Percentiles rank a stretch among this genome's conserved stretches.
phyloP scores from a whole-genome alignment of 1,139 yeast species.

The Debaryomyces fabryi region DNA sequence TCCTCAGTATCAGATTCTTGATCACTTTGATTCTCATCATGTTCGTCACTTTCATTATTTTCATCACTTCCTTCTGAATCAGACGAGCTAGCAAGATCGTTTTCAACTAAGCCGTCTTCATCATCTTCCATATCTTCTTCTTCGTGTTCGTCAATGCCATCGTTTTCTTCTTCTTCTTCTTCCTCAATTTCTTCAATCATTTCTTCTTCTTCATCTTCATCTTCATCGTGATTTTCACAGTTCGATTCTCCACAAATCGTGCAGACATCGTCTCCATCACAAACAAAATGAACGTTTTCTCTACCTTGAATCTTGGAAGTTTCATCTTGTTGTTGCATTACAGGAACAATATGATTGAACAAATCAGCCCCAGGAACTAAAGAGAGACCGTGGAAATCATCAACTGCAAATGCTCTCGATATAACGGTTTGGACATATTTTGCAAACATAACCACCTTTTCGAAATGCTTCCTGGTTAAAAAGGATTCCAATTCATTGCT shows the following conservation, averaged over 20 bases:
- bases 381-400: slow-evolving; percentile 69
- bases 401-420: slow-evolving; percentile 81
- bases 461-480: slow-evolving; percentile 15
- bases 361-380: slow-evolving; percentile 91
- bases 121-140: slow-evolving; percentile 10
- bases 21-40: slow-evolving; percentile 12
- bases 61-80: slow-evolving; percentile 19
- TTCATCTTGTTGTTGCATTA: slow-evolving; percentile 12
- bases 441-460: slow-evolving; percentile 47
- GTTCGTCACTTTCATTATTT: slow-evolving; percentile 13
- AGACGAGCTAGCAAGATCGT: slow-evolving; percentile 22
- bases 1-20: slow-evolving; percentile 15
- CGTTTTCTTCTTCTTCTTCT: slow-evolving; percentile 17
- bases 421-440: slow-evolving; percentile 61
- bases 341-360: slow-evolving; percentile 68
- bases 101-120: slow-evolving; percentile 28
- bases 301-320: slow-evolving; percentile 27
- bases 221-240: slow-evolving; percentile 48
- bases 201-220: slow-evolving; percentile 10
- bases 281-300: slow-evolving; percentile 74
- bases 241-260: slow-evolving; percentile 68
- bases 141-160: slow-evolving; percentile 14
- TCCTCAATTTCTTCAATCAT: slow-evolving; percentile 26
- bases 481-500: slow-evolving; percentile 9
- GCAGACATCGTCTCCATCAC: slow-evolving; percentile 68